phyloP scores from a whole-genome alignment of 495 filamentous ascomycete genomes.

The Hapsidospora chrysogenum region DNA sequence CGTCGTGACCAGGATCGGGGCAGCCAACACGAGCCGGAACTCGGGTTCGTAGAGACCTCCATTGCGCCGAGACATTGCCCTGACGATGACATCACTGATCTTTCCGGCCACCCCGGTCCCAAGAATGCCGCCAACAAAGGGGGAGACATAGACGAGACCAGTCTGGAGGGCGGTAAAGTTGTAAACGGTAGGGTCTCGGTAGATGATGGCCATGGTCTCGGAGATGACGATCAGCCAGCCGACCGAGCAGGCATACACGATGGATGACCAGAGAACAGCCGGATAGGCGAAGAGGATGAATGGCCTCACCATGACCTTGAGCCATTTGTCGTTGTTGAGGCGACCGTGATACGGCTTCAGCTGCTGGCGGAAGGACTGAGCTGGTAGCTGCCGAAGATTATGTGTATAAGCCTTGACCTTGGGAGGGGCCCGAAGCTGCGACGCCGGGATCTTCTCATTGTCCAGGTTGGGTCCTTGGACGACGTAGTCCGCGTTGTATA shows the following conservation, averaged over 20 bases:
- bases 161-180: conserved; percentile 65
- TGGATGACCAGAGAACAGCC: conserved; percentile 74
- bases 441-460: conserved; percentile 11
- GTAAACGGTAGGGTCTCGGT: conserved; percentile 46
- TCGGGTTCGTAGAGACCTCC: conserved; percentile 92
- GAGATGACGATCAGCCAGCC: conserved; percentile 92
- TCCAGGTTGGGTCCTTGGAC: conserved; percentile 1
- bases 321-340: conserved; percentile 64
- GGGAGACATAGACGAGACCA: conserved; percentile 78
- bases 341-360: conserved; percentile 63
- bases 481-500: background rate
- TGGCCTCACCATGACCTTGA: conserved; percentile 56
- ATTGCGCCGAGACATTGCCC: conserved; percentile 65
- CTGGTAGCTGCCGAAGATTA: conserved; percentile 36
- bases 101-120: conserved; percentile 85
- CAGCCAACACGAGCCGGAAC: conserved; percentile 82
- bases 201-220: conserved; percentile 67
- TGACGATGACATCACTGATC: conserved; percentile 71
- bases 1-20: conserved; percentile 64
- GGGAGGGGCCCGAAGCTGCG: conserved; percentile 10
- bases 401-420: conserved; percentile 37
- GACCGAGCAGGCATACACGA: conserved; percentile 77
- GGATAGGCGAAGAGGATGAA: conserved; percentile 81
- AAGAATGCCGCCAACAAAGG: conserved; percentile 76
- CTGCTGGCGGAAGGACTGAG: conserved; percentile 50